phyloP scores from a whole-genome alignment of 2,329 filamentous ascomycete genomes.

The Emergomyces africanus region DNA sequence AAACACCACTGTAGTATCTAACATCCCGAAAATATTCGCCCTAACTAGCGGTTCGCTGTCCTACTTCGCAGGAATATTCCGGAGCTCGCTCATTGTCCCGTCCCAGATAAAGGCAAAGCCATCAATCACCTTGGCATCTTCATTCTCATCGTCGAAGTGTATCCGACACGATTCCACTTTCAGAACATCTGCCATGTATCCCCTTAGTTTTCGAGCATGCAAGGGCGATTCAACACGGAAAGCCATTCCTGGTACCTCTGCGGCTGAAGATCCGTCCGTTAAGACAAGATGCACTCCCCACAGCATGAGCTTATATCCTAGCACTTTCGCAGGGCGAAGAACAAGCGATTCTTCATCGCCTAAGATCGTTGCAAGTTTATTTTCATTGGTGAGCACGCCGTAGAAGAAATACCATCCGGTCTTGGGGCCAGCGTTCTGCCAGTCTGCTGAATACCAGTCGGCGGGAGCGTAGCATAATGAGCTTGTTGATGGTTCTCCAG shows the following conservation, averaged over 20 bases:
- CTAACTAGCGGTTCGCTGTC: too few species aligned
- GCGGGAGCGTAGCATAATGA: constrained; percentile 5
- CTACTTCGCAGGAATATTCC: background rate
- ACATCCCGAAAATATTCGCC: background rate
- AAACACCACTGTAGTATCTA: background rate
- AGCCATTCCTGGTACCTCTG: constrained; percentile 3
- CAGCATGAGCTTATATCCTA: constrained; percentile 6
- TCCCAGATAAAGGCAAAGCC: constrained; percentile 4
- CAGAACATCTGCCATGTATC: background rate
- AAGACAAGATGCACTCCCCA: constrained; percentile 6
- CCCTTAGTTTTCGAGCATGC: constrained; percentile 4
- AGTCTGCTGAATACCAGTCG: constrained; percentile 5
- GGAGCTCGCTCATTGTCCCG: background rate
- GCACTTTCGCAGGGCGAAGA: constrained; percentile 1
- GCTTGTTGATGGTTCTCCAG: background rate
- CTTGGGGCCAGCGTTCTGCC: background rate
- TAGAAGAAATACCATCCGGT: constrained; percentile 12
- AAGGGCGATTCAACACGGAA: background rate
- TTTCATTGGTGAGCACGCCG: constrained; percentile 6
- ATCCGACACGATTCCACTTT: constrained; percentile 1
- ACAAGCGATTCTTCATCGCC: background rate
- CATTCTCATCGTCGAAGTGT: background rate
- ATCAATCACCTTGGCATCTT: background rate
- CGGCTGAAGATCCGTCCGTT: background rate
- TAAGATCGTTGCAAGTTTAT: constrained; percentile 5